Evolutionary conservation across 169 alveolate species (phyloP).

Genomic region (Sarcocystis neurona): DNA sequence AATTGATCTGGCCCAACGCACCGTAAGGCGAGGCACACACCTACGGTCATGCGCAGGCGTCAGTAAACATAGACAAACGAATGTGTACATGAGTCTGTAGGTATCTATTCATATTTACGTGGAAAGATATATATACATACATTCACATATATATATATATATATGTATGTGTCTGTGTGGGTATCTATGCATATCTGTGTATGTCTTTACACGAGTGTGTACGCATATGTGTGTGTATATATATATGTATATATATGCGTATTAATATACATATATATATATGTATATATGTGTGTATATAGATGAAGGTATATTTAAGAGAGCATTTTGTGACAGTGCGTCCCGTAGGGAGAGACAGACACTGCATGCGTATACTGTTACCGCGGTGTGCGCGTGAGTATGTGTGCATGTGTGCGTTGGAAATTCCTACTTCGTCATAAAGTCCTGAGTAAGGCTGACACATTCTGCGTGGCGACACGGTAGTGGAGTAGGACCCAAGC

Average conservation of each 20-base stretch:
- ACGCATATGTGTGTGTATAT: background rate
- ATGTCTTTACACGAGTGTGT: background rate
- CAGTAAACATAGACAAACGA: background rate
- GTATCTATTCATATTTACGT: background rate
- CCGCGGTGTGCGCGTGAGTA: too few species aligned
- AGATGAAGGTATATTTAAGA: background rate
- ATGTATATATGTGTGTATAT: background rate
- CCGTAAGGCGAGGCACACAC: too few species aligned
- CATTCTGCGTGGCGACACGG: too few species aligned
- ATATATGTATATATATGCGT: background rate
- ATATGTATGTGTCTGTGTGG: background rate
- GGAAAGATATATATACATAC: background rate
- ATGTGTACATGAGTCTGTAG: background rate
- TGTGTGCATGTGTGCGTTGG: too few species aligned
- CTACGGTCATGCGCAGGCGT: too few species aligned
- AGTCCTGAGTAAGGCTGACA: too few species aligned
- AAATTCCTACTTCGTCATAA: too few species aligned
- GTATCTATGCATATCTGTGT: background rate
- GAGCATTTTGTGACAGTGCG: too few species aligned
- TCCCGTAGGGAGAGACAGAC: too few species aligned
- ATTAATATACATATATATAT: background rate
- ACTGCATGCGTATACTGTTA: too few species aligned
- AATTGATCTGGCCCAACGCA: background rate
- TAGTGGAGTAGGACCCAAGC: too few species aligned
- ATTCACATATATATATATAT: slow-evolving; percentile 7